phyloP scores from a whole-genome alignment of 129 eudicot genomes.

The Calendula officinalis region DNA sequence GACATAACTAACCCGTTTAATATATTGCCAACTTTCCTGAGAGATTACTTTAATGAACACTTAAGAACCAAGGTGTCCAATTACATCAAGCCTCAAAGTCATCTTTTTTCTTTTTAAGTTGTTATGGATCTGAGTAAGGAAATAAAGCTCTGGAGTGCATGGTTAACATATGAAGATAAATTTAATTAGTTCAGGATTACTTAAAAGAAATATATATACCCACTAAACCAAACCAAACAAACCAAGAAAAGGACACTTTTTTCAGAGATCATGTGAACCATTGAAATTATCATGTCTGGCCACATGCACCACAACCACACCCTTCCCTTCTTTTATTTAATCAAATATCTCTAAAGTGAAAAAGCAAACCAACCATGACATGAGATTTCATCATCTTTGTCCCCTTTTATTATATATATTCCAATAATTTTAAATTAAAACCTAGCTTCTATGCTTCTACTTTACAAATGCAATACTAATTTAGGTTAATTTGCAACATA shows the following conservation, averaged over 20 bases:
- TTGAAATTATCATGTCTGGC: constrained; percentile 53
- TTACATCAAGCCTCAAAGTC: constrained; percentile 9
- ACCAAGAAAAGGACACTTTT: constrained; percentile 34
- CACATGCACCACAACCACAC: constrained; percentile 60
- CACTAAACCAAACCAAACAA: constrained; percentile 17
- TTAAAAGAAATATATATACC: constrained; percentile 20
- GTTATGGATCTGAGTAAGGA: constrained; percentile 19
- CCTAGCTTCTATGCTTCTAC: constrained; percentile 9
- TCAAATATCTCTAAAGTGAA: constrained; percentile 33
- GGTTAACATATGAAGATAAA: constrained; percentile 4
- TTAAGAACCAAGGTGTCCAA: neutral
- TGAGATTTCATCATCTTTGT: constrained; percentile 53
- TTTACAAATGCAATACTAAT: constrained; percentile 8
- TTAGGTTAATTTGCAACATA: neutral
- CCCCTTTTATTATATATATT: constrained; percentile 23
- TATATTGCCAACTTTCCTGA: neutral
- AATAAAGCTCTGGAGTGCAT: constrained; percentile 20
- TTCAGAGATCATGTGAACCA: constrained; percentile 46
- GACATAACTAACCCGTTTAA: no score
- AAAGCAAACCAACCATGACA: constrained; percentile 41
- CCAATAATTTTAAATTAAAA: neutral
- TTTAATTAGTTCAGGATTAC: constrained; percentile 26
- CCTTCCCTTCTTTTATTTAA: constrained; percentile 28
- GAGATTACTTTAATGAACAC: neutral
- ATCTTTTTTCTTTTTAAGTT: constrained; percentile 19